Conservation (phyloP, 306 rosid genomes). For the Cyclanthera cordifolia region DNA sequence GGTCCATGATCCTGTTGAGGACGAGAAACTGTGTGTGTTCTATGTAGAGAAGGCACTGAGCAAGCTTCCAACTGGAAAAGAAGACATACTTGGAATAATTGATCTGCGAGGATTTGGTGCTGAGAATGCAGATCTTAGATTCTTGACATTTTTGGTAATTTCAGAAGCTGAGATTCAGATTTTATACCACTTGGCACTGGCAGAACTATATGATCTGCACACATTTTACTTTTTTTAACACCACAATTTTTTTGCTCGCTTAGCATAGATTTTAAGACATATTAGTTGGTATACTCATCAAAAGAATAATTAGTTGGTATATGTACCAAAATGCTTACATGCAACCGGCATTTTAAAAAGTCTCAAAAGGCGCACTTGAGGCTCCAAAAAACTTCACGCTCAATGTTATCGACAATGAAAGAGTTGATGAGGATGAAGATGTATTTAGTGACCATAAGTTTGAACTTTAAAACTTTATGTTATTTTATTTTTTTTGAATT, state of each 20-base stretch:
- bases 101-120: constrained; percentile 72
- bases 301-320: too few relatives aligned
- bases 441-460: too few relatives aligned
- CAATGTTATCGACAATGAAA: too few relatives aligned
- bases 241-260: neutral
- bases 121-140: constrained; percentile 64
- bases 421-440: too few relatives aligned
- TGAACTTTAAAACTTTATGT: too few relatives aligned
- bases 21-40: constrained; percentile 69
- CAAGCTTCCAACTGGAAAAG: constrained; percentile 59
- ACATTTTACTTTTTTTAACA: neutral
- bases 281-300: too few relatives aligned
- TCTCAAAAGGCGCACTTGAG: too few relatives aligned
- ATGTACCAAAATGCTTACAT: too few relatives aligned
- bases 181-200: neutral
- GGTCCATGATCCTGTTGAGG: constrained; percentile 51
- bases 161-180: neutral
- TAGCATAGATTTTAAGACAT: neutral
- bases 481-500: too few relatives aligned
- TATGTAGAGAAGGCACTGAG: constrained; percentile 70
- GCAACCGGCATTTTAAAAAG: too few relatives aligned
- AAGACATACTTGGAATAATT: constrained; percentile 59
- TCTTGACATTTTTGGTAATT: constrained; percentile 65
- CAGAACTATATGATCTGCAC: neutral
- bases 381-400: too few relatives aligned